phyloP scores from a whole-genome alignment of 2,329 filamentous ascomycete species.

The Xylariaceae sp. region DNA sequence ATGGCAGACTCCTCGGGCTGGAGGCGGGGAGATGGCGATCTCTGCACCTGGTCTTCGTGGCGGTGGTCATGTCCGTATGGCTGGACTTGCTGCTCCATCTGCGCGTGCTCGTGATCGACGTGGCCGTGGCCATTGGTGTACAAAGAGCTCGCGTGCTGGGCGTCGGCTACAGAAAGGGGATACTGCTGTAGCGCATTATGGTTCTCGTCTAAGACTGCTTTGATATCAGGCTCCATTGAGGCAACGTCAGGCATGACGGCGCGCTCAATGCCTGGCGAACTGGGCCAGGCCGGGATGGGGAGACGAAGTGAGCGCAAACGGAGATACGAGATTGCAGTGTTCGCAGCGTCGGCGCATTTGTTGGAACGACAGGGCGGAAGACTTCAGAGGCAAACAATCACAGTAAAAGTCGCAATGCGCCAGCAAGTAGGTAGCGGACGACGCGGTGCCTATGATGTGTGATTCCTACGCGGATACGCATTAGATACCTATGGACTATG shows the following conservation, averaged over 20 bases:
- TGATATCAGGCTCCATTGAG: slow-evolving; percentile 25
- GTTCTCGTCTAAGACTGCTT: slow-evolving; percentile 21
- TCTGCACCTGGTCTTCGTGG: slow-evolving; percentile 26
- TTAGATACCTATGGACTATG: slow-evolving; percentile 19
- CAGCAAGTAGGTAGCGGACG: slow-evolving; percentile 10
- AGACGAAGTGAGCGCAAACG: slow-evolving; percentile 5
- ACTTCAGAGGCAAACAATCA: slow-evolving; percentile 15
- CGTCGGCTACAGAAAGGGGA: slow-evolving; percentile 43
- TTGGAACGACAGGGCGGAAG: slow-evolving; percentile 1
- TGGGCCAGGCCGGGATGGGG: slow-evolving; percentile 9
- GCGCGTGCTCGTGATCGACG: slow-evolving; percentile 23
- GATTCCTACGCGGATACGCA: slow-evolving; percentile 13
- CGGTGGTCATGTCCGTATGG: slow-evolving; percentile 27
- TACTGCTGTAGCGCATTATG: slow-evolving; percentile 38
- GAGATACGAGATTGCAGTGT: neutral
- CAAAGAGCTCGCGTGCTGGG: slow-evolving; percentile 40
- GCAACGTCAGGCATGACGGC: slow-evolving; percentile 29
- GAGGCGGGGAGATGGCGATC: slow-evolving; percentile 36
- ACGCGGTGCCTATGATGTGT: slow-evolving; percentile 4
- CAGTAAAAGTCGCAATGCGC: slow-evolving; percentile 7
- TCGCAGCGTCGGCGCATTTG: slow-evolving; percentile 6
- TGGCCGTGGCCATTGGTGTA: slow-evolving; percentile 32
- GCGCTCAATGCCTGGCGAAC: slow-evolving; percentile 15
- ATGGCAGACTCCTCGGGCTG: slow-evolving; percentile 38
- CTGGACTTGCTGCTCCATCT: slow-evolving; percentile 23